A percentile compares a stretch with the other conserved stretches of the same genome.
These are phyloP conservation scores for Aureobasidium zeae DNA, from an alignment of 2,329 filamentous ascomycete genomes.

Conservation along the genomic window DNA sequence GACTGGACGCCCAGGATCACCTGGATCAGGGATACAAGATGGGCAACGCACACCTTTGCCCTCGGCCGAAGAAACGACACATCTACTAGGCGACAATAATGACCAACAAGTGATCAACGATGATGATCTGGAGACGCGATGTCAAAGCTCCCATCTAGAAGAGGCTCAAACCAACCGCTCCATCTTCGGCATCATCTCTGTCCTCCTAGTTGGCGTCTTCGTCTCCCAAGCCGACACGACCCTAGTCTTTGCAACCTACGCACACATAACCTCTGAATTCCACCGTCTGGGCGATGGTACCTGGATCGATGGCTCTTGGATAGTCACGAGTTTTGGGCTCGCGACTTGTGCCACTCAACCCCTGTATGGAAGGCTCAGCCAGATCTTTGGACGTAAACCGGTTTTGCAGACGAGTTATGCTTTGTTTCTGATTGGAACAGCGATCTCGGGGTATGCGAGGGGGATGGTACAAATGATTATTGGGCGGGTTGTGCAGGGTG, in stretches of 20 bases:
- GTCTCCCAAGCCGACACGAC: slow-evolving; percentile 56
- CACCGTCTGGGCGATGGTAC: slow-evolving; percentile 32
- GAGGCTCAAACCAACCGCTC: slow-evolving; percentile 1
- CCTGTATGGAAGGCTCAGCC: slow-evolving; percentile 37
- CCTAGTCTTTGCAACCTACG: slow-evolving; percentile 57
- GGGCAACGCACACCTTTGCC: background rate
- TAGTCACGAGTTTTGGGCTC: slow-evolving; percentile 37
- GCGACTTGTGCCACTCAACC: slow-evolving; percentile 35
- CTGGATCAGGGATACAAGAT: background rate
- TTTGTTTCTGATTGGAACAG: slow-evolving; percentile 36
- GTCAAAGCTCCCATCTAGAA: background rate
- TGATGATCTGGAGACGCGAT: background rate
- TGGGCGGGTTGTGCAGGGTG: slow-evolving; percentile 34
- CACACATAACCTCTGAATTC: slow-evolving; percentile 42
- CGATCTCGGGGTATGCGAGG: slow-evolving; percentile 30
- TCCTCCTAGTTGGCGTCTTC: slow-evolving; percentile 47
- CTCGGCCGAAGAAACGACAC: background rate
- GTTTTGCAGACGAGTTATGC: slow-evolving; percentile 33
- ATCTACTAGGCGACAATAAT: background rate
- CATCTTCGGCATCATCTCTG: slow-evolving; percentile 21
- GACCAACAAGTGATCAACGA: background rate
- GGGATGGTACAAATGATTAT: slow-evolving; percentile 34
- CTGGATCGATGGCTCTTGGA: slow-evolving; percentile 27
- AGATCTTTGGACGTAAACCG: slow-evolving; percentile 37
- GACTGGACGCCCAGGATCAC: background rate